phyloP scores from a whole-genome alignment of 2,329 filamentous ascomycete genomes.

The Curvularia sp. region DNA sequence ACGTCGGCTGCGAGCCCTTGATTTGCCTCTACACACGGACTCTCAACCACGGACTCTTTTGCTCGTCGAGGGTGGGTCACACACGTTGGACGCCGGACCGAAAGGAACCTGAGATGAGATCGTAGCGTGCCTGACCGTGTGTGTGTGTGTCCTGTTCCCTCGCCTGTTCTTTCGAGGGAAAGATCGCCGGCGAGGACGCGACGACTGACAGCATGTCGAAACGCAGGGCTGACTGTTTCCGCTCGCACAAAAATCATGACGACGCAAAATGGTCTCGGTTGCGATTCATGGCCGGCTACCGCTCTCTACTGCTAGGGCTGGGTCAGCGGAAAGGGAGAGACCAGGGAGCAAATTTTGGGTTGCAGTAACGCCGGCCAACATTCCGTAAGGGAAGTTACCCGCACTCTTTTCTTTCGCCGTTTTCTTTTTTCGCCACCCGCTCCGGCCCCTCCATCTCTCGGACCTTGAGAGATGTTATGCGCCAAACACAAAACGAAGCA shows the following conservation, averaged over 20 bases:
- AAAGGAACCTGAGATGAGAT: constrained; percentile 21
- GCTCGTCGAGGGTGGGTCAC: constrained; percentile 12
- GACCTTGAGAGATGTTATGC: constrained; percentile 16
- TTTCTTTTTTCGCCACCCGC: constrained; percentile 16
- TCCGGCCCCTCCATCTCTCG: constrained; percentile 20
- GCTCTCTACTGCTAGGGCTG: constrained; percentile 7
- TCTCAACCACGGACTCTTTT: constrained; percentile 15
- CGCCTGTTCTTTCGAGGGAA: constrained; percentile 9
- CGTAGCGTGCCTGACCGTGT: constrained; percentile 27
- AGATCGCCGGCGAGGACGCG: constrained; percentile 33
- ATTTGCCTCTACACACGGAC: constrained; percentile 12
- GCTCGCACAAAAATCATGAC: constrained; percentile 7
- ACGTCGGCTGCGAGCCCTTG: constrained; percentile 10
- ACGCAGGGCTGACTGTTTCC: constrained; percentile 31
- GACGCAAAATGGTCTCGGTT: constrained; percentile 1
- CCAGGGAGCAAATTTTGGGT: neutral
- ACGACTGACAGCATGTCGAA: constrained; percentile 35
- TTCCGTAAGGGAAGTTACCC: constrained; percentile 7
- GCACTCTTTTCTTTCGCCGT: neutral
- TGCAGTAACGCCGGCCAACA: constrained; percentile 13
- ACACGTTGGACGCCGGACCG: constrained; percentile 22
- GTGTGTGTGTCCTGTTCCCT: constrained; percentile 18
- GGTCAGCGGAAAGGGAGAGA: constrained; percentile 1
- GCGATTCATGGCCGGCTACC: too few relatives aligned
- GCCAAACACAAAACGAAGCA: constrained; percentile 6